Conservation (phyloP, 1,284 basidiomycete species). For the Takashimella tepidaria region DNA sequence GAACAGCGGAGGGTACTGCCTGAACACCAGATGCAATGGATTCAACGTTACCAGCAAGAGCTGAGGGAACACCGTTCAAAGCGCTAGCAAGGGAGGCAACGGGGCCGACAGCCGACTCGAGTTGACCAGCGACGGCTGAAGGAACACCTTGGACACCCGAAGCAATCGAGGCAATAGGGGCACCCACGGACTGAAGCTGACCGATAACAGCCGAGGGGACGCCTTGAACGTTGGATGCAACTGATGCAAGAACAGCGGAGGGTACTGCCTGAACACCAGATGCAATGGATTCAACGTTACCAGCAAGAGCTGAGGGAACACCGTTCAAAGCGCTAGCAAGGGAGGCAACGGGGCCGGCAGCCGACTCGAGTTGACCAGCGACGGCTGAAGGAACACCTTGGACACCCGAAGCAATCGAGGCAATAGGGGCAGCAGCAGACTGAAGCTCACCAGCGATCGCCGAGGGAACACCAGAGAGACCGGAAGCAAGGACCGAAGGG, state of each 20-base stretch:
- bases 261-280: not conserved
- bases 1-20: not conserved
- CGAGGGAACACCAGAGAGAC: not conserved
- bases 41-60: not conserved
- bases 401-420: not conserved
- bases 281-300: not conserved
- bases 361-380: not conserved
- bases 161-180: not conserved
- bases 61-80: not conserved
- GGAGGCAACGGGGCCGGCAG: not conserved
- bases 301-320: not conserved
- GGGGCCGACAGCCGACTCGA: no score
- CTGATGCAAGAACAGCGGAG: not conserved
- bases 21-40: not conserved
- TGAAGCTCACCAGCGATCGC: not conserved
- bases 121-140: not conserved
- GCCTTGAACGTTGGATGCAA: not conserved
- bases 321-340: not conserved
- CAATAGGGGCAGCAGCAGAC: not conserved
- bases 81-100: not conserved
- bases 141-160: not conserved
- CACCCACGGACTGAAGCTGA: not conserved
- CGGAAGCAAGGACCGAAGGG: not conserved
- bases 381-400: not conserved
- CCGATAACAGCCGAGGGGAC: not conserved